Conservation (phyloP, 2,329 filamentous ascomycete genomes). For the Graphiopsis chlorocephala region DNA sequence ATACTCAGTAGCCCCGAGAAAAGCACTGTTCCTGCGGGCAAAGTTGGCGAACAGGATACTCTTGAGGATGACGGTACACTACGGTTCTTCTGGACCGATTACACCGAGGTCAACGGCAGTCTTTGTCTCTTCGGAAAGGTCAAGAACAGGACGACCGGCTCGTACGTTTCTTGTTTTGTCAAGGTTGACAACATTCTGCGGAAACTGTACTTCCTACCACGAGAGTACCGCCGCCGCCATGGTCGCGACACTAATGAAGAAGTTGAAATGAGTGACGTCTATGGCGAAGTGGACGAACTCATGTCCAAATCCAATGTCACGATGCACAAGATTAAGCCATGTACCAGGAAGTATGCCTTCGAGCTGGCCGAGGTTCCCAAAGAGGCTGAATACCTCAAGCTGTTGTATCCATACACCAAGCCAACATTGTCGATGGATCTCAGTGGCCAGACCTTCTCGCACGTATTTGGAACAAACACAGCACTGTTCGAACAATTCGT, state of each 20-base stretch:
- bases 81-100: slow-evolving; percentile 96
- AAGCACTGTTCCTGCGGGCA: slow-evolving; percentile 67
- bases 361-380: slow-evolving; percentile 83
- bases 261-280: slow-evolving; percentile 84
- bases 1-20: slow-evolving; percentile 74
- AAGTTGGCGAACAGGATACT: slow-evolving; percentile 79
- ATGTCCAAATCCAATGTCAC: slow-evolving; percentile 84
- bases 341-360: slow-evolving; percentile 90
- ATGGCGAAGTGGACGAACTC: slow-evolving; percentile 79
- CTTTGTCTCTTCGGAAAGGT: slow-evolving; percentile 96
- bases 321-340: slow-evolving; percentile 92
- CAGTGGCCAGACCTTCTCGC: slow-evolving; percentile 85
- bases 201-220: slow-evolving; percentile 89
- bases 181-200: slow-evolving; percentile 93
- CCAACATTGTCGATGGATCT: slow-evolving; percentile 67
- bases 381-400: slow-evolving; percentile 87
- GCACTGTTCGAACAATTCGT: slow-evolving; percentile 97
- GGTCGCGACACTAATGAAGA: slow-evolving; percentile 72
- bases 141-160: slow-evolving; percentile 75
- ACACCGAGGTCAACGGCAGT: slow-evolving; percentile 85
- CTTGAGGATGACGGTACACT: slow-evolving; percentile 90
- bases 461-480: slow-evolving; percentile 90
- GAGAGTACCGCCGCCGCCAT: slow-evolving; percentile 58
- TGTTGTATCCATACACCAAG: slow-evolving; percentile 93
- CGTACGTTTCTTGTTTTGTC: slow-evolving; percentile 87